These are phyloP conservation scores for Hypomontagnella submonticulosa DNA, from an alignment of 495 filamentous ascomycete genomes.

Conservation along the genomic window DNA sequence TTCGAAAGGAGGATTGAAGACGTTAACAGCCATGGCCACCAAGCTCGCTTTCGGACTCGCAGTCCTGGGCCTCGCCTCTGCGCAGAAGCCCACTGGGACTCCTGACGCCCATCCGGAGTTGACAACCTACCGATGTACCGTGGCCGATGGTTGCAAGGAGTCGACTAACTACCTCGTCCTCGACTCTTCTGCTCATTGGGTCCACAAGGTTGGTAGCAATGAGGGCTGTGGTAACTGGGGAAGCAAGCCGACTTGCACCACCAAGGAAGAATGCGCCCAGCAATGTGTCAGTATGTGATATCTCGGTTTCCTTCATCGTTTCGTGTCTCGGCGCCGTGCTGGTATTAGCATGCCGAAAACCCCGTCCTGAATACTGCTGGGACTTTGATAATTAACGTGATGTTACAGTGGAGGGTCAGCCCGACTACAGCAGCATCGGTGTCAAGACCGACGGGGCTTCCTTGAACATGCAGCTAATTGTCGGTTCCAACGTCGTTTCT, in stretches of 20 bases:
- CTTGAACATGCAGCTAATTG: constrained; percentile 57
- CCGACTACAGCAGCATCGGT: constrained; percentile 59
- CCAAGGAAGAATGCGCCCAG: constrained; percentile 59
- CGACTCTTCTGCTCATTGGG: constrained; percentile 60
- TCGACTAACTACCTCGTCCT: constrained; percentile 60
- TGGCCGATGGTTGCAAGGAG: constrained; percentile 56
- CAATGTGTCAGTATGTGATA: constrained; percentile 57
- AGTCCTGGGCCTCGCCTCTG: constrained; percentile 36
- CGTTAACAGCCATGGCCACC: constrained; percentile 35
- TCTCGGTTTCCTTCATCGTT: background rate
- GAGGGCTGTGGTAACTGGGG: constrained; percentile 55
- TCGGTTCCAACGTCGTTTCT: constrained; percentile 52
- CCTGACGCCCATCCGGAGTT: constrained; percentile 64
- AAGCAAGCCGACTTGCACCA: constrained; percentile 60
- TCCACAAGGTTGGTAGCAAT: constrained; percentile 56
- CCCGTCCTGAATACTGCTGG: no score
- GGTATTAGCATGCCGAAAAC: no score
- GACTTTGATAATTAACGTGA: constrained; percentile 8
- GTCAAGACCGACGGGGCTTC: constrained; percentile 55
- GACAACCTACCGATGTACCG: constrained; percentile 61
- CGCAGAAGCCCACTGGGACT: constrained; percentile 44
- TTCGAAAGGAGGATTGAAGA: constrained; percentile 7
- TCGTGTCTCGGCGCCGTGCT: background rate
- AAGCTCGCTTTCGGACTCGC: constrained; percentile 42
- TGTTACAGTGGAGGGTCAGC: constrained; percentile 38